phyloP scores from a whole-genome alignment of 2,329 filamentous ascomycete genomes.

The Sclerotinia spermophila region DNA sequence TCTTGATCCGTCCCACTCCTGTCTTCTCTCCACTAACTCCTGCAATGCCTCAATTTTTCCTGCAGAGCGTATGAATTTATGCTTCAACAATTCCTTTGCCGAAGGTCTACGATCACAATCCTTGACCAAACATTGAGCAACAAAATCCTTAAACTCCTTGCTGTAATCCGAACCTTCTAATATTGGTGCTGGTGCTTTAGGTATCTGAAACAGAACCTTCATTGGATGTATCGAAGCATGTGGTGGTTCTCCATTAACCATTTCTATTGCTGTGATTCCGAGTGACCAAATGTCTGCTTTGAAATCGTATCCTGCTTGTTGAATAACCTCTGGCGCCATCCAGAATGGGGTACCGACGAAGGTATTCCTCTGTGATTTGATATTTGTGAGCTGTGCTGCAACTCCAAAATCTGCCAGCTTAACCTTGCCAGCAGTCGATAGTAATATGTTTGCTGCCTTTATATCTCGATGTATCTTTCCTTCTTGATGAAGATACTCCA shows the following conservation, averaged over 20 bases:
- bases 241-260: constrained; percentile 85
- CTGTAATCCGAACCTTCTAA: constrained; percentile 79
- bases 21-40: constrained; percentile 78
- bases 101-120: constrained; percentile 80
- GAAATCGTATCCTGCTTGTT: constrained; percentile 79
- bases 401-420: constrained; percentile 98
- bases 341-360: constrained; percentile 97
- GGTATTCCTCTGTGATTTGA: constrained; percentile 95
- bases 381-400: constrained; percentile 91
- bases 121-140: constrained; percentile 86
- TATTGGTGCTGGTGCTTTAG: constrained; percentile 79
- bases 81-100: constrained; percentile 81
- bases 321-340: constrained; percentile 95
- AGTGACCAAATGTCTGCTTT: constrained; percentile 93
- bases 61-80: constrained; percentile 82
- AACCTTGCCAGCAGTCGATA: constrained; percentile 86
- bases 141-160: constrained; percentile 90
- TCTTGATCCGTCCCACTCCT: constrained; percentile 74
- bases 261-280: constrained; percentile 86
- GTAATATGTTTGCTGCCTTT: constrained; percentile 92
- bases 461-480: constrained; percentile 97
- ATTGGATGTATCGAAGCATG: constrained; percentile 83
- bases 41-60: constrained; percentile 86
- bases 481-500: constrained; percentile 90
- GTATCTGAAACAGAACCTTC: constrained; percentile 90